Evolutionary conservation across 345 rosid genomes (phyloP), one percentile per base, ranked within the genome.

Genomic region (Geranium rotundifolium): DNA sequence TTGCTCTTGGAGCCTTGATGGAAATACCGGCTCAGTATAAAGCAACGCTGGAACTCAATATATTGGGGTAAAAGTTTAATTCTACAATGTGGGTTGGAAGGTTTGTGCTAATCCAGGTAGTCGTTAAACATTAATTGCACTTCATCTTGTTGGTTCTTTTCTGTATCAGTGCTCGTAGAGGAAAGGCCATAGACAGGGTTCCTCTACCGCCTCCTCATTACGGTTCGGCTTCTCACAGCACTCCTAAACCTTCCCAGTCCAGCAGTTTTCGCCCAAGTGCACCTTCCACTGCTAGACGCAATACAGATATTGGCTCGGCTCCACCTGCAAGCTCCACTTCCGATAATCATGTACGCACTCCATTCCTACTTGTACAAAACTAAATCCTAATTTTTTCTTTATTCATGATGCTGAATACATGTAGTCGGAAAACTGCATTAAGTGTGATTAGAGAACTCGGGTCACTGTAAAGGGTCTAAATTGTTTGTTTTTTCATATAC

Each of bases 161-260:
- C 46, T 65, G 58, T 65, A 70, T 19, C 71, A 76, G 75, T 50
- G 37, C 76, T 58, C 67, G 54, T 29, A 72, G 72, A 34, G 90
- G 90, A 54, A 79, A 72, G 62, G 73, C 56, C 17, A 64, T 73
- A 3, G 81, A 79, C 55, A 75, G 81, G 66, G 69, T 82, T 66
- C 56, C 87, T 62, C 81, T 85, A 29, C 87, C 90, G 41, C 85
- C 90, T 39, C 90, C 90, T 20, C 70, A 67, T 54, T 72, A 81
- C 18, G 74, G 80, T 17, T 19, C 64, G 13, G 55, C 71, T 67
- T 68, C 81, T 56, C 64, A 60, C 16, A 59, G 70, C 62, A 19
- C 57, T 63, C 60, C 69, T 1, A 78, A 79, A 72, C 69, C 77
- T 72, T 66, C 85, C 9, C 68, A 64, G 67, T 67, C 75, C 6